phyloP scores from a whole-genome alignment of 163 green algal species.

The Volvox carteri region DNA sequence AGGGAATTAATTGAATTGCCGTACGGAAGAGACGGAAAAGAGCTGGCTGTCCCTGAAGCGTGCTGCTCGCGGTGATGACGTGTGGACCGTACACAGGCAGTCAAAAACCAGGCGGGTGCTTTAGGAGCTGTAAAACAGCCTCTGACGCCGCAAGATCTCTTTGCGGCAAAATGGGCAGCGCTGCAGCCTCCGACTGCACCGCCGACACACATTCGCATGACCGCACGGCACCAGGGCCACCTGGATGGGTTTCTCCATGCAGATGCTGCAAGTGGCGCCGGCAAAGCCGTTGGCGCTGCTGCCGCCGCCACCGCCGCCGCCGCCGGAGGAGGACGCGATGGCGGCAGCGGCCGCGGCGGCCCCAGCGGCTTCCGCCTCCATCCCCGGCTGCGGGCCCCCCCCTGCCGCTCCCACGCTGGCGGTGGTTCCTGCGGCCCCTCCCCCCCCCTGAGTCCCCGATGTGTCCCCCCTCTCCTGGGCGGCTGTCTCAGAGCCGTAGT shows the following conservation, averaged over 20 bases:
- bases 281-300: background rate
- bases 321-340: background rate
- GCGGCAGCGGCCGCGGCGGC: no score
- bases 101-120: no score
- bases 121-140: constrained; percentile 72
- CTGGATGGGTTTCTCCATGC: constrained; percentile 71
- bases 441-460: background rate
- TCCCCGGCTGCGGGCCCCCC: no score
- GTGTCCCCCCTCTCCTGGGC: background rate
- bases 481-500: constrained; percentile 10
- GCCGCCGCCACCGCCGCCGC: background rate
- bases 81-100: no score
- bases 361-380: no score
- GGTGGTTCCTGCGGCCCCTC: no score
- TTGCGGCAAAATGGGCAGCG: constrained; percentile 84
- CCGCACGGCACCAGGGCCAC: constrained; percentile 87
- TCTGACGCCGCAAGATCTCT: constrained; percentile 81
- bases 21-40: no score
- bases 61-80: no score
- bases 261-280: constrained; percentile 57
- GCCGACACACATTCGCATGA: constrained; percentile 83
- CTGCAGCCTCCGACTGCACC: constrained; percentile 77
- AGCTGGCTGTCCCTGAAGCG: no score
- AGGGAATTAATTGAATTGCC: no score
- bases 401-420: no score